Conservation (phyloP, 768 basidiomycete species). For the Cystobasidium onofrii region DNA sequence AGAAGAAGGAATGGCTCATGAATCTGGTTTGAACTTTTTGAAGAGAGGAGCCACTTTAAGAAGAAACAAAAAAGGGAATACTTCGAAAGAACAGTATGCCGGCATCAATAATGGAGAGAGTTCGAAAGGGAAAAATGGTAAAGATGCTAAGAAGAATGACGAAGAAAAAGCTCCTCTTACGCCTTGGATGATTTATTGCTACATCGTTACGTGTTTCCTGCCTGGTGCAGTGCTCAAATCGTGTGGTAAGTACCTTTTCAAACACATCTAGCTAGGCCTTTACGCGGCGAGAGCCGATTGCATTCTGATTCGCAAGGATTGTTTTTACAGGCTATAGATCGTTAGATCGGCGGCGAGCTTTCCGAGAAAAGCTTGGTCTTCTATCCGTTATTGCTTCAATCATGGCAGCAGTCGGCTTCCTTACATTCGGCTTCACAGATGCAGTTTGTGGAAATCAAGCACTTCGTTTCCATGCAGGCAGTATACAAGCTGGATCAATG, state of each 20-base stretch:
- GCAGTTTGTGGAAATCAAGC: slow-evolving; percentile 82
- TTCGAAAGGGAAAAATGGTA: slow-evolving; percentile 44
- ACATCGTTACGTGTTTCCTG: slow-evolving; percentile 70
- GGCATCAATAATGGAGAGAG: slow-evolving; percentile 49
- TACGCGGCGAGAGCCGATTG: too few relatives aligned
- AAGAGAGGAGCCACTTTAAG: slow-evolving; percentile 73
- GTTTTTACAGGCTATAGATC: slow-evolving; percentile 64
- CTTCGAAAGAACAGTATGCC: slow-evolving; percentile 13
- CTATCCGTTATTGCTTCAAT: slow-evolving; percentile 66
- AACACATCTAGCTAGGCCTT: too few relatives aligned
- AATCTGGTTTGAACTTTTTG: slow-evolving; percentile 86
- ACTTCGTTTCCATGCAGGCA: slow-evolving; percentile 70
- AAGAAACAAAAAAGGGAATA: slow-evolving; percentile 51
- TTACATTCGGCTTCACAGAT: slow-evolving; percentile 97
- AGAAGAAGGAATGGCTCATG: slow-evolving; percentile 73
- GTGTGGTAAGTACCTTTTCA: slow-evolving; percentile 62
- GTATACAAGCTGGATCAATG: slow-evolving; percentile 66
- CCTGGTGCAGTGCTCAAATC: slow-evolving; percentile 66
- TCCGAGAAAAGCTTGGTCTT: slow-evolving; percentile 97
- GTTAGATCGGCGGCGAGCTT: slow-evolving; percentile 88
- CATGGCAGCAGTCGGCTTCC: slow-evolving; percentile 91
- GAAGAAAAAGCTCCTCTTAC: slow-evolving; percentile 80
- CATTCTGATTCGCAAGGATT: too few relatives aligned
- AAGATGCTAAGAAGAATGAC: slow-evolving; percentile 51
- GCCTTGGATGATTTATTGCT: slow-evolving; percentile 91